Percentiles rank a stretch among this genome's conserved stretches.
These are phyloP conservation scores for Calophaca sinica DNA, from an alignment of 306 rosid species.

Conservation along the genomic window DNA sequence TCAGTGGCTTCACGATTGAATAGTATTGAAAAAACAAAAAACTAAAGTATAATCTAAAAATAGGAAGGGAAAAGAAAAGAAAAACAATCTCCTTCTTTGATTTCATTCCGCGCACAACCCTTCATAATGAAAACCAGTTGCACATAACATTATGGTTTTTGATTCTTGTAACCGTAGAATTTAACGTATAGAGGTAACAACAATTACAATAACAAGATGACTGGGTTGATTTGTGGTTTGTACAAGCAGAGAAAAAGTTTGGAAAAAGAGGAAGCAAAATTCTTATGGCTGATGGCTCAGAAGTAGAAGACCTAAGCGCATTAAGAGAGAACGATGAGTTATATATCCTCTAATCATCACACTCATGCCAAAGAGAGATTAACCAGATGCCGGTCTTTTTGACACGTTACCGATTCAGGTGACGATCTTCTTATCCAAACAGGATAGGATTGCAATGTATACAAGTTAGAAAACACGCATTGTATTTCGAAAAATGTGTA, in stretches of 20 bases:
- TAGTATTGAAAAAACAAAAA: not conserved
- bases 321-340: slow-evolving; percentile 78
- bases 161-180: slow-evolving; percentile 22
- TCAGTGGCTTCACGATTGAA: slow-evolving; percentile 17
- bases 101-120: slow-evolving; percentile 14
- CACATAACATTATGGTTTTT: slow-evolving; percentile 8
- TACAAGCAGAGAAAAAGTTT: slow-evolving; percentile 71
- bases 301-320: slow-evolving; percentile 69
- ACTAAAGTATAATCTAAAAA: slow-evolving; percentile 19
- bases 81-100: not conserved
- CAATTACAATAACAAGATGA: slow-evolving; percentile 12
- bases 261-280: slow-evolving; percentile 72
- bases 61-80: not conserved
- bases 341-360: slow-evolving; percentile 58
- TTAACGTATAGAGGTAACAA: slow-evolving; percentile 18
- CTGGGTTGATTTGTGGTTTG: slow-evolving; percentile 35
- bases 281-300: slow-evolving; percentile 77
- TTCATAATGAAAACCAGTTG: slow-evolving; percentile 7
- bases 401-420: slow-evolving; percentile 12
- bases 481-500: not conserved
- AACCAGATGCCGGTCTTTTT: not conserved
- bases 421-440: slow-evolving; percentile 18
- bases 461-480: slow-evolving; percentile 10
- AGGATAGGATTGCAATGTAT: slow-evolving; percentile 5
- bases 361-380: slow-evolving; percentile 30